Conservation (phyloP, 352 stramenopile species). For the Phytophthora pini region DNA sequence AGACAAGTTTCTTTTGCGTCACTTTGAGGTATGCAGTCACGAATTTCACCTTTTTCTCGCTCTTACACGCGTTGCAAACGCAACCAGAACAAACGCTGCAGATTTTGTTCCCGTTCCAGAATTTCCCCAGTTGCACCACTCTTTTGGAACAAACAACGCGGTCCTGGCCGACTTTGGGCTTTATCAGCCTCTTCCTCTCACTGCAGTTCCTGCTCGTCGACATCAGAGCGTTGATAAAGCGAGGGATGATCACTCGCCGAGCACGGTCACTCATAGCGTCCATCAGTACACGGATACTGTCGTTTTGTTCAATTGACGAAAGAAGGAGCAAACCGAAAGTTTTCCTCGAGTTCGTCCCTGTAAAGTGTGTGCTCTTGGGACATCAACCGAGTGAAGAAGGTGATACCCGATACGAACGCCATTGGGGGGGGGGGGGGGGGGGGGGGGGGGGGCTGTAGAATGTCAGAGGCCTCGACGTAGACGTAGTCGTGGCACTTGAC, state of each 20-base stretch:
- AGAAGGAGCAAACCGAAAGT: conserved; percentile 35
- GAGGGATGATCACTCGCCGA: conserved; percentile 11
- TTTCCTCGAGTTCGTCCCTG: conserved; percentile 34
- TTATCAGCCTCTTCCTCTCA: neutral
- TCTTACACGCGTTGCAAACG: conserved; percentile 15
- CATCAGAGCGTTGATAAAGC: neutral
- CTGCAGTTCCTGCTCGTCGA: conserved; percentile 2
- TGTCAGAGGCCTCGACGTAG: neutral
- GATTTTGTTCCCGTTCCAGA: neutral
- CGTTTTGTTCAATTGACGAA: conserved; percentile 17
- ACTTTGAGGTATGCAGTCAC: conserved; percentile 3
- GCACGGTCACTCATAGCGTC: conserved; percentile 17
- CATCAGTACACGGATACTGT: conserved; percentile 29
- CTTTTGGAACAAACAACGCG: neutral
- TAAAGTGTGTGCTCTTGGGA: conserved; percentile 30
- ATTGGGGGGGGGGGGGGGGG: too few relatives aligned
- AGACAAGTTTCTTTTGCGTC: neutral
- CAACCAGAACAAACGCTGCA: neutral
- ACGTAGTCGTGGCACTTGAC: neutral
- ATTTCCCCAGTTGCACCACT: conserved; percentile 1
- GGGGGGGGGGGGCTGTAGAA: neutral
- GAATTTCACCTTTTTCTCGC: conserved; percentile 30
- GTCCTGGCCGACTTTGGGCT: neutral
- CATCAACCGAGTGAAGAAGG: conserved; percentile 44
- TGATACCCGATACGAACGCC: conserved; percentile 46